Evolutionary conservation across 2,329 filamentous ascomycete species (phyloP).

Genomic region (Xylariaceae sp.): DNA sequence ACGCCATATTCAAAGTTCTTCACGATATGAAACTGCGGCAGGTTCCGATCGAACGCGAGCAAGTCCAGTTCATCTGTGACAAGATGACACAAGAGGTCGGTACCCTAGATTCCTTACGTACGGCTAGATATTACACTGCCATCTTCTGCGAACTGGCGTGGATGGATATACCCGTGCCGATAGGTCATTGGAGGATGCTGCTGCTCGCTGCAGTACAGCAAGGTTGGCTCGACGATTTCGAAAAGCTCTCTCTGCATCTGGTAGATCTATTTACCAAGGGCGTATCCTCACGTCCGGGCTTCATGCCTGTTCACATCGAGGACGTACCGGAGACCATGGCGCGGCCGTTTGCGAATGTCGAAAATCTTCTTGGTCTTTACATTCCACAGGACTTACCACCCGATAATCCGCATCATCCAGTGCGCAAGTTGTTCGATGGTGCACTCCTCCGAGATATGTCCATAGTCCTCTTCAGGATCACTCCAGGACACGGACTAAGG

Average conservation of each 20-base stretch:
- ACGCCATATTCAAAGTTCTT: slow-evolving; percentile 32
- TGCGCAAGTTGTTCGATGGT: slow-evolving; percentile 43
- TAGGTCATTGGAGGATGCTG: slow-evolving; percentile 41
- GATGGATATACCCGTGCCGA: slow-evolving; percentile 38
- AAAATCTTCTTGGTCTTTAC: slow-evolving; percentile 32
- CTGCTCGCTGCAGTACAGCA: slow-evolving; percentile 42
- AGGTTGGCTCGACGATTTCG: slow-evolving; percentile 43
- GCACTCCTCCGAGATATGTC: slow-evolving; percentile 39
- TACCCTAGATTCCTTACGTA: slow-evolving; percentile 19
- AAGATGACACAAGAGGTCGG: slow-evolving; percentile 25
- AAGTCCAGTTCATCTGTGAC: slow-evolving; percentile 29
- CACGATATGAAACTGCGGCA: slow-evolving; percentile 35
- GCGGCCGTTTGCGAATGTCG: slow-evolving; percentile 30
- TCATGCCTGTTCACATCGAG: slow-evolving; percentile 41
- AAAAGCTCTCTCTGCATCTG: slow-evolving; percentile 41
- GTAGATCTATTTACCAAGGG: slow-evolving; percentile 35
- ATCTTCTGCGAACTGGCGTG: slow-evolving; percentile 35
- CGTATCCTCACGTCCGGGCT: slow-evolving; percentile 26
- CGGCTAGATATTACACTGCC: slow-evolving; percentile 30
- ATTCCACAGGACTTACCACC: slow-evolving; percentile 41
- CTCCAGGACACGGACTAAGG: slow-evolving; percentile 20
- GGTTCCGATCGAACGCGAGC: slow-evolving; percentile 29
- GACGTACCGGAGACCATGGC: slow-evolving; percentile 39
- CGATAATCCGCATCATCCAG: slow-evolving; percentile 42
- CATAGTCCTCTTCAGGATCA: slow-evolving; percentile 44